A percentile compares a stretch with the other conserved stretches of the same genome.
phyloP scores from a whole-genome alignment of 306 rosid genomes.

The Lotus japonicus region DNA sequence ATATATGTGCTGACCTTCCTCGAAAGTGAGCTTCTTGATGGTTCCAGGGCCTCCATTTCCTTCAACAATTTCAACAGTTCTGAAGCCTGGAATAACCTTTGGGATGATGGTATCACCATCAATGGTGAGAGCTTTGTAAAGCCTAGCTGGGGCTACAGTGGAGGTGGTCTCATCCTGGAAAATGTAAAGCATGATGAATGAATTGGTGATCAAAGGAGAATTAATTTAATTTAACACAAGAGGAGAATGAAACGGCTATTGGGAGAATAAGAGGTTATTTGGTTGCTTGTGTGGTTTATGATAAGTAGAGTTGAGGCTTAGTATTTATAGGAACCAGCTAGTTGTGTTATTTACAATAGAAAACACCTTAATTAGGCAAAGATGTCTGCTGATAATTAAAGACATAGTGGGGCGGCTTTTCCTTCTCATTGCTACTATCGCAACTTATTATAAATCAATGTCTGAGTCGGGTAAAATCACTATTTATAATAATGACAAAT shows the following conservation, averaged over 20 bases:
- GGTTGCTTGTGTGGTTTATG: not conserved
- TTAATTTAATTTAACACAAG: not conserved
- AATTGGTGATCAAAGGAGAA: not conserved
- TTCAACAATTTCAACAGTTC: conserved; percentile 16
- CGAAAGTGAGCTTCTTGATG: conserved; percentile 30
- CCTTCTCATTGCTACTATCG: too few species aligned
- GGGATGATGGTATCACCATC: conserved; percentile 14
- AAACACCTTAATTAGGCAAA: too few species aligned
- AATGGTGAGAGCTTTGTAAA: conserved; percentile 20
- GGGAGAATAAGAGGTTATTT: not conserved
- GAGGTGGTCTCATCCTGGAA: conserved; percentile 22
- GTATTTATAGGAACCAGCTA: conserved; percentile 9
- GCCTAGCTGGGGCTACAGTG: conserved; percentile 8
- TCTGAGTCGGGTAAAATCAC: too few species aligned
- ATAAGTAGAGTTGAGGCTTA: not conserved
- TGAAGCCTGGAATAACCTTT: not conserved
- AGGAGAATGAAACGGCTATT: not conserved
- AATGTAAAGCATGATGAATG: conserved; percentile 21
- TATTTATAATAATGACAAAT: too few species aligned
- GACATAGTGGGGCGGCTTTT: too few species aligned
- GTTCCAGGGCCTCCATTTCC: conserved; percentile 37
- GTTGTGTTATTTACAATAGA: not conserved
- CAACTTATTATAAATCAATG: too few species aligned
- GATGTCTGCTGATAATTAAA: too few species aligned
- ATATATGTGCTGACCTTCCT: not conserved